phyloP scores from a whole-genome alignment of 176 grass and related monocot genomes.

The Rhynchospora breviuscula region DNA sequence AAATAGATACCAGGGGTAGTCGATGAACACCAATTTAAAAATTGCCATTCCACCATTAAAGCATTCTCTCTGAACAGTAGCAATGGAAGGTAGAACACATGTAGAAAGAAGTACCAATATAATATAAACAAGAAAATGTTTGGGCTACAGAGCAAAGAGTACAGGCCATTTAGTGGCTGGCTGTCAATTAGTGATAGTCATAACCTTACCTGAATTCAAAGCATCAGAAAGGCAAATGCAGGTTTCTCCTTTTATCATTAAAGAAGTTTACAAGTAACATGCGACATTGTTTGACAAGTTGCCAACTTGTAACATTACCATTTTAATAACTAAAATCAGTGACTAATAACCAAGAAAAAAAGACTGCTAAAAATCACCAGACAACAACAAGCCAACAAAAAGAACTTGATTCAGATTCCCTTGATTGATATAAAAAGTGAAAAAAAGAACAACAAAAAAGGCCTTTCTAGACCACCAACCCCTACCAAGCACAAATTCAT shows the following conservation, averaged over 20 bases:
- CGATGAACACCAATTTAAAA: not conserved
- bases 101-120: not conserved
- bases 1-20: not conserved
- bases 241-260: not conserved
- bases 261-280: not conserved
- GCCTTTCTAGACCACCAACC: not conserved
- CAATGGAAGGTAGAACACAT: not conserved
- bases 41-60: not conserved
- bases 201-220: not conserved
- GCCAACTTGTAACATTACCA: not conserved
- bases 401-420: slow-evolving; percentile 15
- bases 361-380: slow-evolving; percentile 5
- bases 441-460: slow-evolving; percentile 2
- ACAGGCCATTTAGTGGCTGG: not conserved
- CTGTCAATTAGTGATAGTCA: not conserved
- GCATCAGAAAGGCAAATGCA: not conserved
- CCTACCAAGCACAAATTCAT: slow-evolving; percentile 11
- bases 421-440: slow-evolving; percentile 14
- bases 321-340: slow-evolving; percentile 15
- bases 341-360: not conserved
- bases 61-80: not conserved
- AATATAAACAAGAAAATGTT: not conserved
- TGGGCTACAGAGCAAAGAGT: not conserved
- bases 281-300: not conserved
- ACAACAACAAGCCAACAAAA: not conserved